These are phyloP conservation scores for Tylopilus orsonianus DNA, from an alignment of 1,284 basidiomycete species.

Conservation along the genomic window DNA sequence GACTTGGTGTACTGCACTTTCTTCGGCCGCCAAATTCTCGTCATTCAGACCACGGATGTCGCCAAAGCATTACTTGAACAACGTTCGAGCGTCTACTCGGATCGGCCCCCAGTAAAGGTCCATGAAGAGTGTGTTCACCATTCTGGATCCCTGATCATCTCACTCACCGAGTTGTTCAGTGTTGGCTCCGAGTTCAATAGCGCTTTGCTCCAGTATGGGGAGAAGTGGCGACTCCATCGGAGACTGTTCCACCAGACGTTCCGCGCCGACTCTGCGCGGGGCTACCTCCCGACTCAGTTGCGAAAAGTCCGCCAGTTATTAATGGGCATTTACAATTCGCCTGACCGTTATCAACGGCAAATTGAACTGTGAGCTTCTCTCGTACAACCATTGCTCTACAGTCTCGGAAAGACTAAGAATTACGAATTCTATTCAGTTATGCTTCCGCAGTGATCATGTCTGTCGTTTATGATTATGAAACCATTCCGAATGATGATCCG, in stretches of 20 bases:
- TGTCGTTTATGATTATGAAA: constrained; percentile 36
- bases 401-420: constrained; percentile 7
- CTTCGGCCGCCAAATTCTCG: constrained; percentile 25
- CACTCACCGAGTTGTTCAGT: constrained; percentile 11
- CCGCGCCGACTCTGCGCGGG: constrained; percentile 26
- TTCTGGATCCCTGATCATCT: background rate
- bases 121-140: constrained; percentile 21
- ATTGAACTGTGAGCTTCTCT: constrained; percentile 30
- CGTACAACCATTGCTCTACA: background rate
- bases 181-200: constrained; percentile 34
- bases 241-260: constrained; percentile 36
- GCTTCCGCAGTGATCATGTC: constrained; percentile 36
- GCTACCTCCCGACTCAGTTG: constrained; percentile 30
- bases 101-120: constrained; percentile 31
- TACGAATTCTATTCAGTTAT: constrained; percentile 18
- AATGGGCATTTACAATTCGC: constrained; percentile 21
- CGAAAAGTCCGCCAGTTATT: constrained; percentile 32
- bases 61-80: constrained; percentile 37
- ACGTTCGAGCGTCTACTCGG: constrained; percentile 36
- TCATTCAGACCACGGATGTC: constrained; percentile 33
- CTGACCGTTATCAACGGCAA: constrained; percentile 29
- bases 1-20: constrained; percentile 30
- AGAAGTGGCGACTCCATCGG: constrained; percentile 34
- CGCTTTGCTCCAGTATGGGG: constrained; percentile 31
- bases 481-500: constrained; percentile 26